Conservation (phyloP, 2,329 filamentous ascomycete species). For the Ascochyta lentis region DNA sequence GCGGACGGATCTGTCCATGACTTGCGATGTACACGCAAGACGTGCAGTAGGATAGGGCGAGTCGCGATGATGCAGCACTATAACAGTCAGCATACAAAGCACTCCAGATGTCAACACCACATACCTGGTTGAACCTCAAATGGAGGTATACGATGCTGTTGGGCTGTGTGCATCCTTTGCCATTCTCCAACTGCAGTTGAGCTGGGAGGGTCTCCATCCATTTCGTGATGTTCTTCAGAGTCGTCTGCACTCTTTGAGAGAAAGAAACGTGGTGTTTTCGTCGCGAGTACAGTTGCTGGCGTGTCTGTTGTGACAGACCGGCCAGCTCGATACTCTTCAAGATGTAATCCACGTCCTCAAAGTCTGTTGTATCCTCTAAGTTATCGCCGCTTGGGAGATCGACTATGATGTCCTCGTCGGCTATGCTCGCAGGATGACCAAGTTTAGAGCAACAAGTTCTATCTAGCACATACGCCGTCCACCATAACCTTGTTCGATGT, state of each 20-base stretch:
- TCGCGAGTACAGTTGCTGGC: constrained; percentile 39
- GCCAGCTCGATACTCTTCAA: constrained; percentile 52
- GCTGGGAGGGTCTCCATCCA: constrained; percentile 48
- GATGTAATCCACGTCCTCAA: constrained; percentile 50
- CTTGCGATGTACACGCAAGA: constrained; percentile 31
- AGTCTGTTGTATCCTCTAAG: constrained; percentile 34
- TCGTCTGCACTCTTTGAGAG: constrained; percentile 47
- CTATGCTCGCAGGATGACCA: constrained; percentile 41
- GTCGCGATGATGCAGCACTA: constrained; percentile 42
- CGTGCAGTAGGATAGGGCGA: constrained; percentile 43
- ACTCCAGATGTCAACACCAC: background rate
- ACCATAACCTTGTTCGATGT: constrained; percentile 45
- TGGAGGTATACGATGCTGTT: constrained; percentile 47
- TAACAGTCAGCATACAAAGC: background rate
- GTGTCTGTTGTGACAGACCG: constrained; percentile 34
- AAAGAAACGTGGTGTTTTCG: constrained; percentile 36
- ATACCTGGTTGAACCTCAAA: constrained; percentile 42
- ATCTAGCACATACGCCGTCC: constrained; percentile 45
- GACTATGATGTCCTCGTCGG: constrained; percentile 49
- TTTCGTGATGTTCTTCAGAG: constrained; percentile 45
- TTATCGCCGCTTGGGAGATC: constrained; percentile 50
- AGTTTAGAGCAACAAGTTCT: constrained; percentile 45
- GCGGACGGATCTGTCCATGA: constrained; percentile 9
- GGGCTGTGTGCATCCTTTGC: constrained; percentile 22
- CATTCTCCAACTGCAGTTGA: constrained; percentile 41